Evolutionary conservation across 2,329 filamentous ascomycete species (phyloP), one percentile per base, ranked within the genome.

Genomic region (Alternaria sp.): DNA sequence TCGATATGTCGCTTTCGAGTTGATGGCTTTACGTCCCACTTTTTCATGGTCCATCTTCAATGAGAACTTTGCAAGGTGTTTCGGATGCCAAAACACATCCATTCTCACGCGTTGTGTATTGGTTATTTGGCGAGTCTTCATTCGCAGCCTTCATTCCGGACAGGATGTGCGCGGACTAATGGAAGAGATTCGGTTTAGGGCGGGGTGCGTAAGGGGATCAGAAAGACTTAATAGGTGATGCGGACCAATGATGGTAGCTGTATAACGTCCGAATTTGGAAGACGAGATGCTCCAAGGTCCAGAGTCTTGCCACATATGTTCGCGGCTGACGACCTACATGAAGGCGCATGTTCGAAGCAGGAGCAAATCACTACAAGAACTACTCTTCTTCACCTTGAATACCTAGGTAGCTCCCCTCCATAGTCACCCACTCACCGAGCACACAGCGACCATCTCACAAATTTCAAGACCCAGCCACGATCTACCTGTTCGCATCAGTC

Each of bases 221-320:
- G 55, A 65, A 62, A 61, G 57, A 61, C 60, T 67, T 21, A 52
- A 49, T n/a, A 57, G 50, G 51, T 23, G 59, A 50, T 52, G 51
- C 59, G 51, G 66, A 57, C 51, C 44, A 54, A 47, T 57, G 59
- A 40, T 65, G 63, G 62, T 59, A 61, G 57, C 50, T 63, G 65
- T 65, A 68, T 74, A 73, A 75, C 71, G 72, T 76, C 69, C 59
- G 65, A 69, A 59, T 64, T 68, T 65, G 67, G 63, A 67, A 72
- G 66, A 65, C 67, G 59, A 65, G 65, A 71, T 71, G 72, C 62
- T 72, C 66, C 60, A 69, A 68, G 75, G 67, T 69, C 67, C 65
- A 66, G 69, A 73, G 13, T 7, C 32, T 15, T 30, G 47, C 25
- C 47, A 50, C 25, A 50, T 19, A 21, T 26, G 47, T 17, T 30